phyloP scores from a whole-genome alignment of 495 filamentous ascomycete species.

The Aspergillus cavernicola region DNA sequence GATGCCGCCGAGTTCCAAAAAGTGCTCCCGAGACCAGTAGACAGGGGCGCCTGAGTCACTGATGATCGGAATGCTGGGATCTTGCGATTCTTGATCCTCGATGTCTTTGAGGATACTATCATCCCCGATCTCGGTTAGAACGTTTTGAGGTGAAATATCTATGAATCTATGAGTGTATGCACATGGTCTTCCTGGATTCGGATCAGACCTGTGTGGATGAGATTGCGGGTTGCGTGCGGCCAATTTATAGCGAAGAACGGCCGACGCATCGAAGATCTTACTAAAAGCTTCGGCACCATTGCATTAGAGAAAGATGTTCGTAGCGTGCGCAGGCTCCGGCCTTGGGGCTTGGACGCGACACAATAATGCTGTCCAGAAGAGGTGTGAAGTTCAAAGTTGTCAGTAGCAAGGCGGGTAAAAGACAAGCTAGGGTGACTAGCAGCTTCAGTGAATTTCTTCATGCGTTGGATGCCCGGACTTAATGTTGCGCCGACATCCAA shows the following conservation, averaged over 20 bases:
- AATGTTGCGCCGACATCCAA: too few relatives aligned
- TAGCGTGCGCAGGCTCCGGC: constrained; percentile 12
- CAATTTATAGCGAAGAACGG: constrained; percentile 15
- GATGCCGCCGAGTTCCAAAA: constrained; percentile 11
- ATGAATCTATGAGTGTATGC: neutral
- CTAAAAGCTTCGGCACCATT: constrained; percentile 9
- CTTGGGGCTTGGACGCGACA: constrained; percentile 13
- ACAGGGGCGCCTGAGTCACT: neutral
- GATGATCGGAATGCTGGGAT: constrained; percentile 14
- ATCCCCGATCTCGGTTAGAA: constrained; percentile 11
- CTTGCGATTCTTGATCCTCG: constrained; percentile 12
- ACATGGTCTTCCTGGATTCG: neutral
- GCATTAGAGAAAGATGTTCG: constrained; percentile 10
- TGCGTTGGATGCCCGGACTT: too few relatives aligned
- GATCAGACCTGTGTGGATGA: constrained; percentile 14
- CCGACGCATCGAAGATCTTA: constrained; percentile 13
- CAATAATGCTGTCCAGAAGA: constrained; percentile 10
- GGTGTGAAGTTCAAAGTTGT: constrained; percentile 11
- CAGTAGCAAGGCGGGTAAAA: constrained; percentile 11
- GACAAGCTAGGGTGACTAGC: too few relatives aligned
- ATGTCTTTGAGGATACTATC: constrained; percentile 9
- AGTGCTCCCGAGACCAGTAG: constrained; percentile 12
- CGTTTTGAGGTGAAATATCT: constrained; percentile 19
- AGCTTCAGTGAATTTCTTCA: too few relatives aligned
- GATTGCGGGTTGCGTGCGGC: constrained; percentile 14